Conservation (phyloP, 2,329 filamentous ascomycete species). For the Aspergillus fumigatiaffinis region DNA sequence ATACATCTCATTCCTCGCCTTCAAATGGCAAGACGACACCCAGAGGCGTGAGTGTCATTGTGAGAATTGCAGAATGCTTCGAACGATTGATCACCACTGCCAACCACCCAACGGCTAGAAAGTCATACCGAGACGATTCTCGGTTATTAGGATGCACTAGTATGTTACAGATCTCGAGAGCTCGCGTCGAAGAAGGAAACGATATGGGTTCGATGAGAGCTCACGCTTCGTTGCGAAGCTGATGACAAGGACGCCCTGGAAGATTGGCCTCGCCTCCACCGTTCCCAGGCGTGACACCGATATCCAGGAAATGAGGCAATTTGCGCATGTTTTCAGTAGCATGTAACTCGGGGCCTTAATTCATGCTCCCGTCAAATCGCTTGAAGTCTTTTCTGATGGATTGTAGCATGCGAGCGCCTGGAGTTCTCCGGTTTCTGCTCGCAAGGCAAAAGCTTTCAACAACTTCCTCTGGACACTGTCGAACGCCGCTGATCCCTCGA, state of each 20-base stretch:
- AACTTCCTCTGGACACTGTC: background rate
- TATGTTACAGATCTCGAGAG: background rate
- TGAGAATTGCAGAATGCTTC: background rate
- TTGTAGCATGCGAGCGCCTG: background rate
- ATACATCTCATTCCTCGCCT: background rate
- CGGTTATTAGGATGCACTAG: background rate
- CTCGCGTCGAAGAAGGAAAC: no score
- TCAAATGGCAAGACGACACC: background rate
- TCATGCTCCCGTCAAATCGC: background rate
- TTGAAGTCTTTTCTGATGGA: background rate
- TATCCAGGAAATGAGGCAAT: background rate
- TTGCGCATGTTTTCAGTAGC: background rate
- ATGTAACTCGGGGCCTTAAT: background rate
- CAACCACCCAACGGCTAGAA: background rate
- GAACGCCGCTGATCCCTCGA: background rate
- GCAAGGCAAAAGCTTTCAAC: background rate
- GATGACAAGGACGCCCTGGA: background rate
- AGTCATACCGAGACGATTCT: background rate
- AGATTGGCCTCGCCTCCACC: background rate
- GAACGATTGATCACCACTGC: background rate
- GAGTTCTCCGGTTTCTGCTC: background rate
- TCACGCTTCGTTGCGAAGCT: background rate
- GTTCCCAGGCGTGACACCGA: background rate
- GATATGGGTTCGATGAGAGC: background rate
- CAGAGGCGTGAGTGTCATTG: background rate